Evolutionary conservation across 1,139 yeast genomes (phyloP).

Genomic region (Eremothecium cymbalariae): DNA sequence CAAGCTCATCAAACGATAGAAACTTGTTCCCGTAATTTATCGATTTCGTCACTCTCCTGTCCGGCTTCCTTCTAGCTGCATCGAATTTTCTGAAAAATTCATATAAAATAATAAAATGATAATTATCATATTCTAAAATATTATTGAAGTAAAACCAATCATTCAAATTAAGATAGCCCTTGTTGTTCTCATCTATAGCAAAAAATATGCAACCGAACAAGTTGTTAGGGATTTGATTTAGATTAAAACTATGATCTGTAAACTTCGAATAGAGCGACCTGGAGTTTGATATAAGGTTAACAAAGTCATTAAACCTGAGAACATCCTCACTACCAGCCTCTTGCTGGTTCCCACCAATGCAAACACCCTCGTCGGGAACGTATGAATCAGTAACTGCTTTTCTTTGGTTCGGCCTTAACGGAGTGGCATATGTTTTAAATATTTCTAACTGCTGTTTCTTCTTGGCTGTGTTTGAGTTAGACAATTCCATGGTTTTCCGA

Average conservation of each 20-base stretch:
- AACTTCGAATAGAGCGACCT: conserved; percentile 28
- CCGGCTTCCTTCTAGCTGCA: conserved; percentile 13
- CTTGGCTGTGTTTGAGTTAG: conserved; percentile 32
- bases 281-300: conserved; percentile 32
- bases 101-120: conserved; percentile 49
- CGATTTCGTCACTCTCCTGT: conserved; percentile 24
- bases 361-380: conserved; percentile 3
- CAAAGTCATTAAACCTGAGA: conserved; percentile 32
- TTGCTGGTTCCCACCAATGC: not conserved
- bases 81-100: conserved; percentile 41
- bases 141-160: conserved; percentile 57
- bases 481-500: conserved; percentile 34
- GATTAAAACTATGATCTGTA: conserved; percentile 31
- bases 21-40: conserved; percentile 36
- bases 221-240: conserved; percentile 31
- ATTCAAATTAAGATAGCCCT: conserved; percentile 50
- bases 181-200: conserved; percentile 53
- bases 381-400: conserved; percentile 12
- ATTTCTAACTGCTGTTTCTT: conserved; percentile 35
- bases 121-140: conserved; percentile 48
- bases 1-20: conserved; percentile 35
- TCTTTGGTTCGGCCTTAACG: conserved; percentile 11
- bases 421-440: conserved; percentile 32
- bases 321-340: conserved; percentile 25
- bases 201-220: conserved; percentile 49